Evolutionary conservation across 176 grass and related monocot species (phyloP), one percentile per base, ranked within the genome.

Genomic region (Phragmites australis): DNA sequence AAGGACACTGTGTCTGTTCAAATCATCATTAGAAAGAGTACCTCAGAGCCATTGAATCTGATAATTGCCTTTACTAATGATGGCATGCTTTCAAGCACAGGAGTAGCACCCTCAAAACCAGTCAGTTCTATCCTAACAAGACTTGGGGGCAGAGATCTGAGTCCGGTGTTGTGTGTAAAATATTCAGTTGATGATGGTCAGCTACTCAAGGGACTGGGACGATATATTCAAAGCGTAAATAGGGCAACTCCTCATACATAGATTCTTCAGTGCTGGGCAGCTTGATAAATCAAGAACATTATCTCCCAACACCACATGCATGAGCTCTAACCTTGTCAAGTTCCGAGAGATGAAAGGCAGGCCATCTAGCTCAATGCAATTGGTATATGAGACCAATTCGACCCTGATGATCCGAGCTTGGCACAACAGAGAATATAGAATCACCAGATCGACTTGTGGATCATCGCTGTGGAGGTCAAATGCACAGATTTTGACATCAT

Each of bases 291-390:
- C 8, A 12, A 84, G 72, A 59, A 77, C 42, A 22, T 16, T 13
- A 6, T 15, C 30, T n/a, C 9, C 18, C 9, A 77, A 25, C 16
- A 19, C 10, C 0, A 84, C 51, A 19, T 46, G 18, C 3, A 9
- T 30, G 41, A 84, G 63, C 22, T 85, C 65, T 57, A 85, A n/a
- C 18, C 65, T 78, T 10, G 19, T 58, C 54, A 85, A 52, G 34
- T 78, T 54, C 25, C 1, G 3, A 0, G 65, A 85, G 54, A 62
- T 11, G 18, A 78, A 44, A 42, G 65, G 30, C 14, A 46, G 49
- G 19, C 46, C 21, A 4, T 46, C 71, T 25, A 78, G 32, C 10
- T 31, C 31, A 22, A 69, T 69, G 42, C 22, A 9, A 23, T 42
- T 2, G 45, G 59, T 52, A 30, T 30, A 6, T 42, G 12, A 11